Conservation (phyloP, 73 alveolate genomes). For the Paramecium biaurelia region DNA sequence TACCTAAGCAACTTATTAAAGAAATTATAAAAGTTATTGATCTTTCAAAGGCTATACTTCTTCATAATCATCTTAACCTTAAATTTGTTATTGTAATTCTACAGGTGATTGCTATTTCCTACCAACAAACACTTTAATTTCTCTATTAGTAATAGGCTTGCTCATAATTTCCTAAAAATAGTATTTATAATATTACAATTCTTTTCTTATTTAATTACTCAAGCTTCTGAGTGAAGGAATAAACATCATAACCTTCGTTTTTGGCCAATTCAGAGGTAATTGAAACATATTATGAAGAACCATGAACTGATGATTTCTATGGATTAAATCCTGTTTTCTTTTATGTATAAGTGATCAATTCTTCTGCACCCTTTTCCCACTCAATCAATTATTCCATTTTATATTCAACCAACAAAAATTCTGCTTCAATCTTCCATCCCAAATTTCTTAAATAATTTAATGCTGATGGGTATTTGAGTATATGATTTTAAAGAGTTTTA, state of each 20-base stretch:
- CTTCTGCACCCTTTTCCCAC: neutral
- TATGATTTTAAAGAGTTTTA: neutral
- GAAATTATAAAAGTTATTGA: neutral
- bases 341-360: neutral
- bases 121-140: neutral
- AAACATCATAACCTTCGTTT: constrained; percentile 6
- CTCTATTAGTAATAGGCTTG: neutral
- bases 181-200: neutral
- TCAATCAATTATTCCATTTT: neutral
- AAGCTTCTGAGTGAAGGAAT: neutral
- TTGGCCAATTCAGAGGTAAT: neutral
- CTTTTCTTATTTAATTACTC: neutral
- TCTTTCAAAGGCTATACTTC: neutral
- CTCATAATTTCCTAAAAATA: constrained; percentile 9
- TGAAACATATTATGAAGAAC: neutral
- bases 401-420: neutral
- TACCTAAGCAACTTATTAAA: constrained; percentile 22
- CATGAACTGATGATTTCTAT: neutral
- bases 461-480: neutral
- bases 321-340: neutral
- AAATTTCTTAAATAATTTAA: neutral
- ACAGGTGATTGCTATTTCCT: neutral
- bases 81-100: neutral
- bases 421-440: neutral
- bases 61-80: neutral